These are phyloP conservation scores for Sporothrix inflata DNA, from an alignment of 2,329 filamentous ascomycete species.

Conservation along the genomic window DNA sequence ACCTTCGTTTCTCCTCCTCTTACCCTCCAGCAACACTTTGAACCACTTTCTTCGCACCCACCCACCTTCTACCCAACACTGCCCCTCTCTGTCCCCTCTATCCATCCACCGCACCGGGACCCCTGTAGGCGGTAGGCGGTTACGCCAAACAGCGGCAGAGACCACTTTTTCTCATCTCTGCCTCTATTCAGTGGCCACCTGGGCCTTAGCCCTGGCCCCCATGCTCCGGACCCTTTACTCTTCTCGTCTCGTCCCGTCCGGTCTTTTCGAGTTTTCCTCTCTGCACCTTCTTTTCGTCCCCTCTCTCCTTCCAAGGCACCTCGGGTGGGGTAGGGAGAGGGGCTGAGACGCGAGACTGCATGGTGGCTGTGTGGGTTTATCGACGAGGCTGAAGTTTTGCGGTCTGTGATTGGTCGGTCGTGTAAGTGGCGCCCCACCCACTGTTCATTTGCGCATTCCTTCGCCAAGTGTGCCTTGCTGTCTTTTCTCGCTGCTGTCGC, in stretches of 20 bases:
- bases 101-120: background rate
- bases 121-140: background rate
- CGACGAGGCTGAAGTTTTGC: conserved; percentile 17
- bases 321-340: conserved; percentile 18
- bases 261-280: background rate
- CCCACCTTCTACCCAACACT: background rate
- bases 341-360: conserved; percentile 24
- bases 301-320: background rate
- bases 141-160: background rate
- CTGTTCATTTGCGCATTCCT: conserved; percentile 5
- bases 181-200: background rate
- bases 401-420: background rate
- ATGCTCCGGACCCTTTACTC: background rate
- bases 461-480: background rate
- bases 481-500: background rate
- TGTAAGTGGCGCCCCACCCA: conserved; percentile 16
- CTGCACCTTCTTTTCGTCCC: background rate
- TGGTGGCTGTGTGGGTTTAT: conserved; percentile 25
- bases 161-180: background rate
- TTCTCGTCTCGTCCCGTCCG: conserved; percentile 4
- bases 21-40: background rate
- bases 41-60: background rate
- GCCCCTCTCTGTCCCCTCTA: background rate
- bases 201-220: background rate
- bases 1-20: background rate